These are phyloP conservation scores for Clitoria ternatea DNA, from an alignment of 306 rosid genomes.

Conservation along the genomic window DNA sequence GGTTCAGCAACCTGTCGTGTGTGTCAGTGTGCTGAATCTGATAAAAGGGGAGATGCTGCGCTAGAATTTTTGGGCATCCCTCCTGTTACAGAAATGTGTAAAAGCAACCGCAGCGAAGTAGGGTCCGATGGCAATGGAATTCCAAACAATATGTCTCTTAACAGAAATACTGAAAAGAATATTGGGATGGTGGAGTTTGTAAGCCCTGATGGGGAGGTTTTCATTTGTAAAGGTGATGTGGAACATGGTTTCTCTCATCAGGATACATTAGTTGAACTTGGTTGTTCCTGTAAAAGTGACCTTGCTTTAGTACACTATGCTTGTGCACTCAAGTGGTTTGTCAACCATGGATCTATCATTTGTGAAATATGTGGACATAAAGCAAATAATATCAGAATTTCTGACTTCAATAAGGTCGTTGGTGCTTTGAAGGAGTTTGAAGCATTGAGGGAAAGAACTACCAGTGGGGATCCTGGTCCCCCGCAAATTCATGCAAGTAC, in stretches of 20 bases:
- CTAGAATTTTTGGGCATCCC: constrained; percentile 64
- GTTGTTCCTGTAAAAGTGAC: constrained; percentile 93
- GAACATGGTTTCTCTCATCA: constrained; percentile 70
- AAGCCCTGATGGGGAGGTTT: constrained; percentile 92
- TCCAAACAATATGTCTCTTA: constrained; percentile 21
- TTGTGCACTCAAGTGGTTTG: constrained; percentile 96
- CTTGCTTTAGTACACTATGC: constrained; percentile 91
- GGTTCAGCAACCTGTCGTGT: constrained; percentile 75
- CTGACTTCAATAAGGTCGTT: constrained; percentile 72
- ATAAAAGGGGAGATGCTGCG: constrained; percentile 73
- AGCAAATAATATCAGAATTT: constrained; percentile 69
- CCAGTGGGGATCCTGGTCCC: constrained; percentile 61
- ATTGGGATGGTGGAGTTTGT: constrained; percentile 62
- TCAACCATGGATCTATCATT: constrained; percentile 86
- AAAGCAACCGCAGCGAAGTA: constrained; percentile 30
- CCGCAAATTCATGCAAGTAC: constrained; percentile 37
- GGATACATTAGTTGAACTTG: constrained; percentile 75
- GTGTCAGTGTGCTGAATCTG: constrained; percentile 91
- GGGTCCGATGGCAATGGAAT: constrained; percentile 30
- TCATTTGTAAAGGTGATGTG: constrained; percentile 65
- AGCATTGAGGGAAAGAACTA: constrained; percentile 83
- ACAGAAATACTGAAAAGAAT: constrained; percentile 40
- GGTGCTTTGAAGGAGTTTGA: constrained; percentile 79
- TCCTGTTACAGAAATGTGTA: constrained; percentile 38
- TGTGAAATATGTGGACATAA: constrained; percentile 87